Evolutionary conservation across 352 stramenopile genomes (phyloP).

Genomic region (Pythium chondricola): DNA sequence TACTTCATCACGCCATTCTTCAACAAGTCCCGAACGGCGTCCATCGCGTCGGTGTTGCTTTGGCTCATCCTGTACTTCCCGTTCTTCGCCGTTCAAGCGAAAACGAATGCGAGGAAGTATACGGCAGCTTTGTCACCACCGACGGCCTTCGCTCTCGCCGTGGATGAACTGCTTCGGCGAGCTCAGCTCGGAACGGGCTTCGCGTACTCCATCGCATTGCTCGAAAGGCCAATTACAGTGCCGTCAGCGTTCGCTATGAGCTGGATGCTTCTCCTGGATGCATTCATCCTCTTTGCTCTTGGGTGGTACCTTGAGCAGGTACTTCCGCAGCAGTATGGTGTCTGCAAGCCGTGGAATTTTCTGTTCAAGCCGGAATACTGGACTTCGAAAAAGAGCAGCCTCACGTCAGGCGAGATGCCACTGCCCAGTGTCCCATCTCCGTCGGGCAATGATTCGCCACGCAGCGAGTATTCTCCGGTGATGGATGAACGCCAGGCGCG

Average conservation of each 20-base stretch:
- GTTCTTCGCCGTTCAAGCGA: conserved; percentile 49
- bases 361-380: conserved; percentile 45
- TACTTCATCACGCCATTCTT: conserved; percentile 66
- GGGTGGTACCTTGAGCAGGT: conserved; percentile 91
- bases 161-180: conserved; percentile 46
- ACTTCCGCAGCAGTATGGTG: conserved; percentile 87
- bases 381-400: conserved; percentile 8
- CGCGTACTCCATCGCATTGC: conserved; percentile 36
- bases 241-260: conserved; percentile 45
- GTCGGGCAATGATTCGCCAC: background rate
- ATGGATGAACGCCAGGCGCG: conserved; percentile 23
- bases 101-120: conserved; percentile 36
- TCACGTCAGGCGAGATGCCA: conserved; percentile 24
- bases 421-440: conserved; percentile 31
- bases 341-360: conserved; percentile 88
- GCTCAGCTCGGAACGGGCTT: conserved; percentile 51
- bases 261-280: conserved; percentile 67
- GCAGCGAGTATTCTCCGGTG: conserved; percentile 7
- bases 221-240: conserved; percentile 34
- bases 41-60: conserved; percentile 48
- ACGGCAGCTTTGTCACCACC: conserved; percentile 42
- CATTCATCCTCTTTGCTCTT: conserved; percentile 68
- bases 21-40: conserved; percentile 53
- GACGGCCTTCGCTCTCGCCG: conserved; percentile 46
- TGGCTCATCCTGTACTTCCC: conserved; percentile 70